These are phyloP conservation scores for Lycium ferocissimum DNA, from an alignment of 257 asterid species.

Conservation along the genomic window DNA sequence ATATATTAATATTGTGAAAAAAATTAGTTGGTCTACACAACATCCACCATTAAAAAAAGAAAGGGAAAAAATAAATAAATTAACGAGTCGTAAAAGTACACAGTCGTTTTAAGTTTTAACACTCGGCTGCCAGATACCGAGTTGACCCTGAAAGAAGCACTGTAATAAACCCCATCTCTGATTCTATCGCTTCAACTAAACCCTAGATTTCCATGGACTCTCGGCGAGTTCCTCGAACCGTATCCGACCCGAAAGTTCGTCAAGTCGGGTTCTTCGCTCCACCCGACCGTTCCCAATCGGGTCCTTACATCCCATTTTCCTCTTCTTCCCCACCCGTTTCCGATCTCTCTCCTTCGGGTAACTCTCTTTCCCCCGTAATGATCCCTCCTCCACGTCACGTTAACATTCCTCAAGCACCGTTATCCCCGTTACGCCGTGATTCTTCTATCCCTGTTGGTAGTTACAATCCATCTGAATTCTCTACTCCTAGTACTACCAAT, in stretches of 20 bases:
- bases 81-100: neutral
- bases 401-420: constrained; percentile 48
- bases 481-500: constrained; percentile 51
- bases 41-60: neutral
- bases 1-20: too few relatives aligned
- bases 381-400: constrained; percentile 83
- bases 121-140: neutral
- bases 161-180: constrained; percentile 26
- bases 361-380: constrained; percentile 88
- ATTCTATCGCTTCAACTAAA: constrained; percentile 24
- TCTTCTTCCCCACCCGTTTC: constrained; percentile 55
- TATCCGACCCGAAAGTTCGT: constrained; percentile 90
- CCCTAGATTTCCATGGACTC: constrained; percentile 55
- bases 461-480: constrained; percentile 77
- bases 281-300: constrained; percentile 67
- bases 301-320: constrained; percentile 57
- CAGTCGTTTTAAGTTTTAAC: constrained; percentile 4
- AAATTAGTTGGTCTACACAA: neutral
- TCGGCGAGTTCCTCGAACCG: constrained; percentile 83
- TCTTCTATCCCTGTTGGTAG: constrained; percentile 68
- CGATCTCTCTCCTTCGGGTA: constrained; percentile 61
- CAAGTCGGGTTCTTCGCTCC: constrained; percentile 95
- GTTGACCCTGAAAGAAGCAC: constrained; percentile 23
- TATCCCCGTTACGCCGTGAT: constrained; percentile 59
- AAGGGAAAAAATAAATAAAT: neutral